phyloP scores from a whole-genome alignment of 345 rosid genomes.

The Acer negundo region DNA sequence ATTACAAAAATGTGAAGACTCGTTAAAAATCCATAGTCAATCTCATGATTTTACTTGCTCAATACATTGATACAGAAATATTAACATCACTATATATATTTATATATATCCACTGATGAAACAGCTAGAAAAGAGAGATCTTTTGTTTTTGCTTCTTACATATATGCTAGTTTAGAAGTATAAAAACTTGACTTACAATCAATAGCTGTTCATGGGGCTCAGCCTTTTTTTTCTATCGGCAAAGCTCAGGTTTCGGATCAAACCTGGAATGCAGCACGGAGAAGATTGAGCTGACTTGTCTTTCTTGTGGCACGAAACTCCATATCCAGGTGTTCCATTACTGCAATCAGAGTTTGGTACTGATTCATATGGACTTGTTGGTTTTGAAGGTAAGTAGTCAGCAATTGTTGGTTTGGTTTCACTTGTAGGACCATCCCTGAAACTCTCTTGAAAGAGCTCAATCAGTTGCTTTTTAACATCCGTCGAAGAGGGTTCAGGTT shows the following conservation, averaged over 20 bases:
- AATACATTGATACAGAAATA: slow-evolving; percentile 15
- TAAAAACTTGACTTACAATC: neutral
- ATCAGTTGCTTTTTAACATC: slow-evolving; percentile 53
- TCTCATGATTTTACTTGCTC: neutral
- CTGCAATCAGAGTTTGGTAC: slow-evolving; percentile 24
- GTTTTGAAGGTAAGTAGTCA: slow-evolving; percentile 21
- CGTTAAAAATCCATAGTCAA: neutral
- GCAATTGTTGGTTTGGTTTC: slow-evolving; percentile 18
- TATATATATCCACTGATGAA: neutral
- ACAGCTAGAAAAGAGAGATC: slow-evolving; percentile 7
- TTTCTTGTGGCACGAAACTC: slow-evolving; percentile 19
- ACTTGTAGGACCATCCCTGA: slow-evolving; percentile 14
- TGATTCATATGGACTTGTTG: slow-evolving; percentile 26
- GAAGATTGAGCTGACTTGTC: slow-evolving; percentile 34
- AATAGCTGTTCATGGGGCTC: slow-evolving; percentile 18
- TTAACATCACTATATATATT: neutral
- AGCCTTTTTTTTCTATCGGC: slow-evolving; percentile 45
- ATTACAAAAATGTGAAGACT: neutral
- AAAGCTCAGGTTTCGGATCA: slow-evolving; percentile 47
- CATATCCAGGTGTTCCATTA: slow-evolving; percentile 20
- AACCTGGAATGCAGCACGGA: slow-evolving; percentile 50
- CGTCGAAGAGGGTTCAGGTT: slow-evolving; percentile 24
- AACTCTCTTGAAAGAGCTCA: slow-evolving; percentile 60
- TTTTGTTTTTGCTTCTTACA: slow-evolving; percentile 16
- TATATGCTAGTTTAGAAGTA: neutral